phyloP scores from a whole-genome alignment of 208 protist species.

The Vickermania spadyakhi region DNA sequence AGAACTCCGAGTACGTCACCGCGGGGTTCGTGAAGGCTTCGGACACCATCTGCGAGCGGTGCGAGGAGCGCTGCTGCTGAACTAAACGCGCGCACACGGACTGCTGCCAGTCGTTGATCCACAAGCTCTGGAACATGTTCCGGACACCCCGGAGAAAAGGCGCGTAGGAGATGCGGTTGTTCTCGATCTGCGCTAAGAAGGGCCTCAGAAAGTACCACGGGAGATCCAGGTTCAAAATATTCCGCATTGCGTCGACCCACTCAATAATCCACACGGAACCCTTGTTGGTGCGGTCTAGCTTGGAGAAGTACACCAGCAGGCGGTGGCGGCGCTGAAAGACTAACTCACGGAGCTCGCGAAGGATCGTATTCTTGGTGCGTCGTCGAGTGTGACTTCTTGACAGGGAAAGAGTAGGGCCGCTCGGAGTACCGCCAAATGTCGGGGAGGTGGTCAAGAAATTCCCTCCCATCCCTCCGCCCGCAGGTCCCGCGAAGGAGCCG shows the following conservation, averaged over 20 bases:
- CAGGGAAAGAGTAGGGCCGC: constrained; percentile 7
- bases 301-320: constrained; percentile 79
- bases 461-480: neutral
- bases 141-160: constrained; percentile 62
- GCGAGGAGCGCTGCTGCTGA: constrained; percentile 70
- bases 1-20: constrained; percentile 84
- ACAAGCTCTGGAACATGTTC: constrained; percentile 63
- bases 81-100: constrained; percentile 40
- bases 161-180: constrained; percentile 67
- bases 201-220: constrained; percentile 85
- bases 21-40: constrained; percentile 64
- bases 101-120: constrained; percentile 63
- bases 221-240: constrained; percentile 74
- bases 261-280: constrained; percentile 88
- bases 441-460: constrained; percentile 4
- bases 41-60: constrained; percentile 65
- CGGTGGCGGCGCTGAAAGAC: constrained; percentile 77
- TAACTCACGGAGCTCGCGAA: constrained; percentile 75
- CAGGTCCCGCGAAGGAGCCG: constrained; percentile 15
- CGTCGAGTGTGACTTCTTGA: constrained; percentile 21
- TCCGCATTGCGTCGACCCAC: constrained; percentile 84
- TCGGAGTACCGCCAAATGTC: neutral
- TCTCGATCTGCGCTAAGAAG: constrained; percentile 70
- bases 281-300: constrained; percentile 84
- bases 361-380: constrained; percentile 71